These are phyloP conservation scores for Pythium utonaiense DNA, from an alignment of 352 stramenopile genomes.

Conservation along the genomic window DNA sequence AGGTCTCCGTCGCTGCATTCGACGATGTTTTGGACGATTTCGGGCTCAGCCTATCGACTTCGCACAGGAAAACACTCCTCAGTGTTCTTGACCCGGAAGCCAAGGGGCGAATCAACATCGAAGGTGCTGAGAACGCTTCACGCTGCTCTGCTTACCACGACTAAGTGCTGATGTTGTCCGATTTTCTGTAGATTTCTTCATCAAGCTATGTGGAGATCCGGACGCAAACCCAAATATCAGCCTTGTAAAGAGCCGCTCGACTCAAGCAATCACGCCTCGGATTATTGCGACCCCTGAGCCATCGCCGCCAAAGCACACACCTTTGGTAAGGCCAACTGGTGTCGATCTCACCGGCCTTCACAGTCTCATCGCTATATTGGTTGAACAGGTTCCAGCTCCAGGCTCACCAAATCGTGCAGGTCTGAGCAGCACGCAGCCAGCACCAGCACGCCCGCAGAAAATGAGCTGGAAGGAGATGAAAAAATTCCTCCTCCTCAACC, in stretches of 20 bases:
- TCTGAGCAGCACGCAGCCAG: constrained; percentile 23
- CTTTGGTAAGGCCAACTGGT: neutral
- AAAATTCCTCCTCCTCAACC: constrained; percentile 58
- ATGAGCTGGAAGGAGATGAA: constrained; percentile 80
- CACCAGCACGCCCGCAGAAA: constrained; percentile 35
- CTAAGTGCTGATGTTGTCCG: neutral
- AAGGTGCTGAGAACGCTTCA: constrained; percentile 48
- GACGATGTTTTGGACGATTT: constrained; percentile 73
- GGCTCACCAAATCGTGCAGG: constrained; percentile 15
- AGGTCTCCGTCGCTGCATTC: constrained; percentile 66
- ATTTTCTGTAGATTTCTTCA: constrained; percentile 56
- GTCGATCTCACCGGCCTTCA: too few species aligned
- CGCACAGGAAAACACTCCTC: constrained; percentile 42
- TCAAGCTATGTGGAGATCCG: constrained; percentile 63
- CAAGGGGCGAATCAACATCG: constrained; percentile 57
- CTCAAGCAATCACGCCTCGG: neutral
- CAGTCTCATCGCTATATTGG: too few species aligned
- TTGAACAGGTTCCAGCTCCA: neutral
- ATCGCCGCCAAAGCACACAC: constrained; percentile 4
- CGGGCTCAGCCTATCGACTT: constrained; percentile 38
- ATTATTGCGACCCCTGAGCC: neutral
- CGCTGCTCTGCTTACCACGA: neutral
- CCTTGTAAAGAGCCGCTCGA: neutral
- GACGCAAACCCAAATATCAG: constrained; percentile 47
- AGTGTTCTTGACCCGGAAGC: constrained; percentile 51